Percentiles rank a stretch among this genome's conserved stretches.
phyloP scores from a whole-genome alignment of 129 eudicot species.

The Cynara cardunculus region DNA sequence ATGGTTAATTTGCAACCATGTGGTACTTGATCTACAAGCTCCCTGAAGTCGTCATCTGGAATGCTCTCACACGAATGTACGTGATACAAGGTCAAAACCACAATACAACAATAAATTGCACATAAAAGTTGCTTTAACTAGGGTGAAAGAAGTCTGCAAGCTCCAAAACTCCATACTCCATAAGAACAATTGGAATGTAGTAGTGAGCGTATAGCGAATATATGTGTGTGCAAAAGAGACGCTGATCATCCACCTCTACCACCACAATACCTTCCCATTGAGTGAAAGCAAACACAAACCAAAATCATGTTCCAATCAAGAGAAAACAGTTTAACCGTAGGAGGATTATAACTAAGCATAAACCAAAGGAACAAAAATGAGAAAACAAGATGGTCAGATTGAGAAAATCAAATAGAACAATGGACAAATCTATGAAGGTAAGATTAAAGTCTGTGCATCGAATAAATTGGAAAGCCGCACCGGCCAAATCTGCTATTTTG shows the following conservation, averaged over 20 bases:
- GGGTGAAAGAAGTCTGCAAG: neutral
- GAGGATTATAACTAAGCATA: neutral
- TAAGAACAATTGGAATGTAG: neutral
- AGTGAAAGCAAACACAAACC: no score
- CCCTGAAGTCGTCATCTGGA: conserved; percentile 86
- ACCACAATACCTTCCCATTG: no score
- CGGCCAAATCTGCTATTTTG: neutral
- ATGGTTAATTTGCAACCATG: conserved; percentile 75
- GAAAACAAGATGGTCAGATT: no score
- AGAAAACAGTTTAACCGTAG: neutral
- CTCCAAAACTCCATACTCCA: neutral
- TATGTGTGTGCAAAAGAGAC: no score
- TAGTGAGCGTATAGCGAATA: neutral
- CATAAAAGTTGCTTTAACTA: neutral
- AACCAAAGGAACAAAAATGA: neutral
- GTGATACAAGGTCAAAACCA: neutral
- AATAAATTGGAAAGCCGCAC: neutral
- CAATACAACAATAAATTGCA: neutral
- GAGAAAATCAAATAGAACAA: neutral
- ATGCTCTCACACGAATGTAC: neutral
- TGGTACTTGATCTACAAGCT: conserved; percentile 69
- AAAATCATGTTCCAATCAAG: no score
- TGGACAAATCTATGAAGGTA: neutral
- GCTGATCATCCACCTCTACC: no score
- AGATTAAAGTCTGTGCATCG: neutral